Evolutionary conservation across 345 rosid species (phyloP), one percentile per base, ranked within the genome.

Genomic region (Aquilaria yunnanensis): DNA sequence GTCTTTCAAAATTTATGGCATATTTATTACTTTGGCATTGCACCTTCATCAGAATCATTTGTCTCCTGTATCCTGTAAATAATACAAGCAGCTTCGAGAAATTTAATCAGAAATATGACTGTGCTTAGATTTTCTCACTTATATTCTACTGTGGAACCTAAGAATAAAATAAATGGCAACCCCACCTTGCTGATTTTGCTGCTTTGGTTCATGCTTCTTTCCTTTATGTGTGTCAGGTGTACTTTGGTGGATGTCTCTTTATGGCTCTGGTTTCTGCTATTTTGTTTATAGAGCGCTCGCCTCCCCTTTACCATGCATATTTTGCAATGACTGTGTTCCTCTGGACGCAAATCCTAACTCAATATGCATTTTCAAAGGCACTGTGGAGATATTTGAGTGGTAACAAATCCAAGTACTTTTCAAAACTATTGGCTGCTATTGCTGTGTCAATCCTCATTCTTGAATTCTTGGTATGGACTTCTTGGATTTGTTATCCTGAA

Each of bases 241-340:
- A 80, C 65, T 29, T 81, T 31, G 76, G 71, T 33, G 98, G 96
- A 68, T 70, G 68, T 72, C 71, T 87, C 60, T 68, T 87, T 56
- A 82, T 87, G 91, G 89, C 80, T 63, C 53, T 80, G 6, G 60
- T 78, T 57, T 85, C 81, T 45, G 48, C 77, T 64, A 45, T 84
- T 62, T 76, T 85, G 57, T 76, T 75, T 57, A 23, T 78, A 81
- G 96, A 92, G 70, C 90, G 68, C 58, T 87, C 98, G 57, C 98
- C 96, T 57, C 96, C 93, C 59, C 84, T 89, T 56, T 92, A 92
- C 75, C 96, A 89, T 75, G 91, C 96, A 62, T 92, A 89, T 64
- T 23, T 78, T 32, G 93, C 93, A 16, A 81, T 87, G 96, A 89
- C 97, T n/a, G 73, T 89, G 52, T 81, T 89, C 72, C 85, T 89